Conservation (phyloP, 371 early-diverging fungal species). For the Rhizomucor miehei region DNA sequence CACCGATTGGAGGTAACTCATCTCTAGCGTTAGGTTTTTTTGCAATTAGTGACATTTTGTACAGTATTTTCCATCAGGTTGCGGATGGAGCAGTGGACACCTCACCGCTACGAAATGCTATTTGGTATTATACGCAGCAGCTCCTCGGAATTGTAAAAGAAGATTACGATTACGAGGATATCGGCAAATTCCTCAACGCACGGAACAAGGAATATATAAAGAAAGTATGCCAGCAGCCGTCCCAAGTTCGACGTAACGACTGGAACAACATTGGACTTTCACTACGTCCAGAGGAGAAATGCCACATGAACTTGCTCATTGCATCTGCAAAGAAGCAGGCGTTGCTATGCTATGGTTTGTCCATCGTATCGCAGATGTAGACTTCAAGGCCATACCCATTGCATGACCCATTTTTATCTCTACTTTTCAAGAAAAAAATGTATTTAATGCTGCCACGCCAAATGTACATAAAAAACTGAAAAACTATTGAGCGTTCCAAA, state of each 20-base stretch:
- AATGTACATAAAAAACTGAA: too few species aligned
- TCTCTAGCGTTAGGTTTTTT: background rate
- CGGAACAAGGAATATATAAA: conserved; percentile 50
- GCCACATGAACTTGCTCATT: conserved; percentile 61
- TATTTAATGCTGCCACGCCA: too few species aligned
- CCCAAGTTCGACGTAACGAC: conserved; percentile 43
- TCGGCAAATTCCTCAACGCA: conserved; percentile 45
- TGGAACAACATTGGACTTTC: conserved; percentile 59
- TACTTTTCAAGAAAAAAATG: too few species aligned
- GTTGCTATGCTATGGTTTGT: conserved; percentile 52
- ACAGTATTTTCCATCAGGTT: conserved; percentile 42
- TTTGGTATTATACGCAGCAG: conserved; percentile 62
- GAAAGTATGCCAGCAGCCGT: conserved; percentile 44
- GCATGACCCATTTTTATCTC: too few species aligned
- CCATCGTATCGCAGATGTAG: conserved; percentile 19
- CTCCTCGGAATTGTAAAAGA: conserved; percentile 61
- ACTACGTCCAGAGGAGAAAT: conserved; percentile 66
- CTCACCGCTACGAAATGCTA: conserved; percentile 58
- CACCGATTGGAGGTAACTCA: conserved; percentile 53
- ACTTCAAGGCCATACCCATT: background rate
- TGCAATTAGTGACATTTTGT: conserved; percentile 3
- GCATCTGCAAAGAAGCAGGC: conserved; percentile 64
- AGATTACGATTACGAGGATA: conserved; percentile 58
- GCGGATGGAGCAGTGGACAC: conserved; percentile 58
- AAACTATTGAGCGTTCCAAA: too few species aligned